Percentiles rank a stretch among this genome's conserved stretches.
Conservation (phyloP, 2,329 filamentous ascomycete genomes). For the Zymoseptoria crescenta region DNA sequence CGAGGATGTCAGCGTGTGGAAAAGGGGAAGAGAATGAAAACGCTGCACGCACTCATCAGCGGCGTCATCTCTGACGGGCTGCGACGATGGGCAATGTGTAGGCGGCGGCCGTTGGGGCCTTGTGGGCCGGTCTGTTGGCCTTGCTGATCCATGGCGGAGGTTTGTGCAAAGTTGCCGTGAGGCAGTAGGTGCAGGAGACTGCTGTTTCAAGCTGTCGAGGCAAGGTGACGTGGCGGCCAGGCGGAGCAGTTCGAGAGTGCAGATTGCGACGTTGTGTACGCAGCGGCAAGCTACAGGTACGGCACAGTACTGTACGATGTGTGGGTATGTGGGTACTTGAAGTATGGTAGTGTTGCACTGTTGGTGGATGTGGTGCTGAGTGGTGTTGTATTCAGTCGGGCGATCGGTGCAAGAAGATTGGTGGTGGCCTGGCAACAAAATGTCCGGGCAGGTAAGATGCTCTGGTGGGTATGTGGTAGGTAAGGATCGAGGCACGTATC, state of each 20-base stretch:
- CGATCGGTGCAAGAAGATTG: too few species aligned
- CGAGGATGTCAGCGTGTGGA: conserved; percentile 25
- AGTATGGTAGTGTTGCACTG: not conserved
- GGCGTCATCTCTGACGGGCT: conserved; percentile 96
- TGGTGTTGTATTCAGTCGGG: not conserved
- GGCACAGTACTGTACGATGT: not conserved
- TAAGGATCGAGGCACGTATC: too few species aligned
- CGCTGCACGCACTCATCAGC: conserved; percentile 76
- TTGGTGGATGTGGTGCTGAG: not conserved
- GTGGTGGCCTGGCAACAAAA: too few species aligned
- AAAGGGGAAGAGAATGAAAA: not conserved
- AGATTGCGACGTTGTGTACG: not conserved
- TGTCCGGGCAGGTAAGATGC: too few species aligned
- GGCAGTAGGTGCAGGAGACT: not conserved
- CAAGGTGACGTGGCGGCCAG: not conserved
- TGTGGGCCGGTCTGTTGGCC: conserved; percentile 44
- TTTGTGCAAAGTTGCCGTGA: not conserved
- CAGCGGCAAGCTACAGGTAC: not conserved
- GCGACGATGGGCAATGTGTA: conserved; percentile 94
- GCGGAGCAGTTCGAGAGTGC: not conserved
- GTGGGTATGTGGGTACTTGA: too few species aligned
- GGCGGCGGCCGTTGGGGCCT: conserved; percentile 75
- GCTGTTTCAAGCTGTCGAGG: not conserved
- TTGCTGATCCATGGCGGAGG: conserved; percentile 42
- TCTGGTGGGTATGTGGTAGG: too few species aligned